A percentile compares a stretch with the other conserved stretches of the same genome.
These are phyloP conservation scores for Ilyonectria sp. DNA, from an alignment of 2,329 filamentous ascomycete genomes.

Conservation along the genomic window DNA sequence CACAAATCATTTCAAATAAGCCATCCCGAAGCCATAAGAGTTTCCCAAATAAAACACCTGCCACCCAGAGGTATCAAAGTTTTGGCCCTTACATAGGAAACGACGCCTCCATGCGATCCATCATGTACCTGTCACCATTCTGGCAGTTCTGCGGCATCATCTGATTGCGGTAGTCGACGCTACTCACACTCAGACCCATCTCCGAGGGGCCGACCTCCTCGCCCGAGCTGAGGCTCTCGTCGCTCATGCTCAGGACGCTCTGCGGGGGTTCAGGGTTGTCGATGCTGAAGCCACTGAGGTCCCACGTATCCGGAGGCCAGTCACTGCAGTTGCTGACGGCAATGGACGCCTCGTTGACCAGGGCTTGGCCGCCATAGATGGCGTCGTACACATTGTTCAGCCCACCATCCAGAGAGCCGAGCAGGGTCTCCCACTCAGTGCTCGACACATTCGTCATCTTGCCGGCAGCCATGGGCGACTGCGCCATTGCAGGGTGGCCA, in stretches of 20 bases:
- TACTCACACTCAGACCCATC: conserved; percentile 60
- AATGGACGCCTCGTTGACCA: conserved; percentile 62
- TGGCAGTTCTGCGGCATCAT: conserved; percentile 40
- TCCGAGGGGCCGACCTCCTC: conserved; percentile 66
- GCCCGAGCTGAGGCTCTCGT: conserved; percentile 70
- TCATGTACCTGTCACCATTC: conserved; percentile 42
- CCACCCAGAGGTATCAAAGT: conserved; percentile 39
- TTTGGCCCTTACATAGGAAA: conserved; percentile 40
- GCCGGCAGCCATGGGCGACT: conserved; percentile 33
- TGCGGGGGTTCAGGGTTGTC: conserved; percentile 62
- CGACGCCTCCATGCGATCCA: conserved; percentile 45
- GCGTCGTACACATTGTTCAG: conserved; percentile 88
- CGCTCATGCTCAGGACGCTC: conserved; percentile 70
- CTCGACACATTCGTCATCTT: conserved; percentile 67
- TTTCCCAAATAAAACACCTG: conserved; percentile 27
- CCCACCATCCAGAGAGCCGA: conserved; percentile 85
- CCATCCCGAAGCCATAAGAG: conserved; percentile 22
- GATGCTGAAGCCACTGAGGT: conserved; percentile 66
- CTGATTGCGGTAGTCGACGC: conserved; percentile 52
- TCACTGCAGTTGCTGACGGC: conserved; percentile 57
- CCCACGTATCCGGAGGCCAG: conserved; percentile 73
- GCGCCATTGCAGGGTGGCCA: conserved; percentile 49
- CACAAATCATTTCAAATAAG: conserved; percentile 33
- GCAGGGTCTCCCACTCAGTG: conserved; percentile 86
- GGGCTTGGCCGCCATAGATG: conserved; percentile 79